phyloP scores from a whole-genome alignment of 2,329 filamentous ascomycete species.

The Ophiostoma himal-ulmi region DNA sequence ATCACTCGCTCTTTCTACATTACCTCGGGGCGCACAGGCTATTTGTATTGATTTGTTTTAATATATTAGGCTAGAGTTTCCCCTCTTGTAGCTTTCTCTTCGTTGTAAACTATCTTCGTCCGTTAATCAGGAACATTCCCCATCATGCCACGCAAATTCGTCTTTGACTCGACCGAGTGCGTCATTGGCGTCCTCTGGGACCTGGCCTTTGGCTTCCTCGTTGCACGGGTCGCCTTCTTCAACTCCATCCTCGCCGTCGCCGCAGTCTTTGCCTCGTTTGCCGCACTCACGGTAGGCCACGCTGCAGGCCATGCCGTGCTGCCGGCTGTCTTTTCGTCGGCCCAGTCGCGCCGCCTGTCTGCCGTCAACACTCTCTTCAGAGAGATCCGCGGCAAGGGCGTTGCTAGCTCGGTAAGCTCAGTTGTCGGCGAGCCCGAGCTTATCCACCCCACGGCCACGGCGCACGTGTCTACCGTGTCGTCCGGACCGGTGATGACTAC shows the following conservation, averaged over 20 bases:
- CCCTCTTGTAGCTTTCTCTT: background rate
- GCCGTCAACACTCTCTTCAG: background rate
- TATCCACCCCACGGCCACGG: constrained; percentile 3
- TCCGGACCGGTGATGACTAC: background rate
- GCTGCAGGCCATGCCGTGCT: constrained; percentile 14
- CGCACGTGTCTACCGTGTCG: background rate
- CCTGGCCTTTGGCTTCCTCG: constrained; percentile 34
- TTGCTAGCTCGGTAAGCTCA: background rate
- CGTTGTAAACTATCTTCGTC: background rate
- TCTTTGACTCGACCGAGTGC: constrained; percentile 34
- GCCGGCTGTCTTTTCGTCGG: constrained; percentile 1
- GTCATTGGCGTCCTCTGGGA: constrained; percentile 38
- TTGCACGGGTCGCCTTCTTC: constrained; percentile 23
- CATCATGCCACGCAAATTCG: constrained; percentile 14
- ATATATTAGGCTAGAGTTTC: background rate
- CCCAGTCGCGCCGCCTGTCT: constrained; percentile 3
- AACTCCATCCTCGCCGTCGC: constrained; percentile 29
- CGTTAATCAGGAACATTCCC: background rate
- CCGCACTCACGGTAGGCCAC: constrained; percentile 22
- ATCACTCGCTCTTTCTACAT: background rate
- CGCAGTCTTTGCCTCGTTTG: constrained; percentile 31
- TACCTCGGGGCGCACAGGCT: background rate
- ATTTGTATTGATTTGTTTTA: background rate
- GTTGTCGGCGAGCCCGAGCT: constrained; percentile 11
- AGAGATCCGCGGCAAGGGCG: constrained; percentile 6